Conservation (phyloP, 306 rosid species). For the Cicer cuneatum region DNA sequence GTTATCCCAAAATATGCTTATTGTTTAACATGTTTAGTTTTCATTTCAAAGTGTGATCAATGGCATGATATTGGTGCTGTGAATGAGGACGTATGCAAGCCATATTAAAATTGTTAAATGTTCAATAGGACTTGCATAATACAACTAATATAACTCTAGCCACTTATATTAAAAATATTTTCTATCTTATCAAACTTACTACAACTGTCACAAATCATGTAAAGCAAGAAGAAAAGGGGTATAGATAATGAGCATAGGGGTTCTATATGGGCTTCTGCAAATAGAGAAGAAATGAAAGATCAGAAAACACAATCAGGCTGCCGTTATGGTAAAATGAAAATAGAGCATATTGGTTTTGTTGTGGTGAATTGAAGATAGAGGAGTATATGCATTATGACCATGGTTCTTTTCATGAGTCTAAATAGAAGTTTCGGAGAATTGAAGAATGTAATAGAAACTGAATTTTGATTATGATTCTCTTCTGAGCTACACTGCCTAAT, state of each 20-base stretch:
- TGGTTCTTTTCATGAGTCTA: background rate
- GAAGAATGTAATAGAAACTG: background rate
- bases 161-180: background rate
- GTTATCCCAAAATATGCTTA: constrained; percentile 15
- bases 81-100: background rate
- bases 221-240: background rate
- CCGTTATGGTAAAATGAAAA: background rate
- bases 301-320: background rate
- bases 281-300: background rate
- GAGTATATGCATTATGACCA: background rate
- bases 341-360: background rate
- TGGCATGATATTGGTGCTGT: background rate
- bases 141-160: constrained; percentile 7
- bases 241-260: background rate
- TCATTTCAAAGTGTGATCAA: background rate
- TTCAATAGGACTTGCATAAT: constrained; percentile 10
- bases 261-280: background rate
- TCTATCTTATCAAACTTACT: background rate
- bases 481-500: background rate
- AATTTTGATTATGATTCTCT: background rate
- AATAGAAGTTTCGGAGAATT: background rate
- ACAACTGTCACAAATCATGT: background rate
- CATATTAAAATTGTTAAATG: constrained; percentile 13
- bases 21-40: constrained; percentile 20
- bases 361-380: background rate